Evolutionary conservation across 768 basidiomycete species (phyloP).

Genomic region (Trametes elegans): DNA sequence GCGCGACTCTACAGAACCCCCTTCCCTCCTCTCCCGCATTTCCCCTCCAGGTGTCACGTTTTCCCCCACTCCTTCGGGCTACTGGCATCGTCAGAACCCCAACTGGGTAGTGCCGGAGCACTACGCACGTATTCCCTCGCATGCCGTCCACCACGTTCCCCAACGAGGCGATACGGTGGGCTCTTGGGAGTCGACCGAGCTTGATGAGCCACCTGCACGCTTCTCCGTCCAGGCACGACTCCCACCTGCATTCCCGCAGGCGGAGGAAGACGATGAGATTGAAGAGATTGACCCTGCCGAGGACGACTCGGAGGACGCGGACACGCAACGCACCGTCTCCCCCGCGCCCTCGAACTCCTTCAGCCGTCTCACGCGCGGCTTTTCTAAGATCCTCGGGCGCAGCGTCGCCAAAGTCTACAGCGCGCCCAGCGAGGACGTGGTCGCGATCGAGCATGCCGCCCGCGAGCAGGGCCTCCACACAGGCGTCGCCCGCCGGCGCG

Average conservation of each 20-base stretch:
- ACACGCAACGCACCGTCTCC: conserved; percentile 6
- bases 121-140: background rate
- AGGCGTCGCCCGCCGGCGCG: conserved; percentile 21
- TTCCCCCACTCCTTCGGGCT: conserved; percentile 20
- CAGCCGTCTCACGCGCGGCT: conserved; percentile 17
- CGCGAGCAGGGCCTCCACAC: conserved; percentile 29
- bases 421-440: conserved; percentile 27
- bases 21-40: background rate
- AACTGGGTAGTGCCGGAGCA: conserved; percentile 31
- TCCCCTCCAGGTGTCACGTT: conserved; percentile 7
- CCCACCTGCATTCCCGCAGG: background rate
- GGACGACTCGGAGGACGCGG: background rate
- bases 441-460: conserved; percentile 27
- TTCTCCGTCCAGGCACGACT: background rate
- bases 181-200: conserved; percentile 29
- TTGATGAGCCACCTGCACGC: conserved; percentile 8
- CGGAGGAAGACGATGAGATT: background rate
- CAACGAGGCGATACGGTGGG: conserved; percentile 11
- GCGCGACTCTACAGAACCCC: background rate
- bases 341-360: conserved; percentile 4
- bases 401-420: conserved; percentile 32
- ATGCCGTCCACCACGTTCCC: conserved; percentile 1
- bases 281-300: too few species aligned
- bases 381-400: conserved; percentile 22
- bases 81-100: conserved; percentile 33